phyloP scores from a whole-genome alignment of 805 yeast genomes.

The Starmerella powellii region DNA sequence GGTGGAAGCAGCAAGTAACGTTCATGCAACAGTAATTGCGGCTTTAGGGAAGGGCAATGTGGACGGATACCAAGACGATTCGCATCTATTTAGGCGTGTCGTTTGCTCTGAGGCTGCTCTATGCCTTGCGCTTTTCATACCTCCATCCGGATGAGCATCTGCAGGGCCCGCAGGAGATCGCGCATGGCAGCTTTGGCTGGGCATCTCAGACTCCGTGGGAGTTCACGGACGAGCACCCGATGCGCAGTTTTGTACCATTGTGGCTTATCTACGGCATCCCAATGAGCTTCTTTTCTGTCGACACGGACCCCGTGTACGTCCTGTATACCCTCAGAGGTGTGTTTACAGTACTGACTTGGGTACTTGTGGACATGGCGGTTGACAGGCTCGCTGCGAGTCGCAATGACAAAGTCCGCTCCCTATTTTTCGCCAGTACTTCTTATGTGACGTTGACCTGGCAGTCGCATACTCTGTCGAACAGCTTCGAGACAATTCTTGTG shows the following conservation, averaged over 20 bases:
- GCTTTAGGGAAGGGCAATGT: not conserved
- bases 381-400: conserved; percentile 39
- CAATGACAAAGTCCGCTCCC: conserved; percentile 34
- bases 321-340: conserved; percentile 46
- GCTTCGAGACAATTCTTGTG: conserved; percentile 50
- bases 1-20: too few species aligned
- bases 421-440: conserved; percentile 38
- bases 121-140: conserved; percentile 64
- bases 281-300: conserved; percentile 33
- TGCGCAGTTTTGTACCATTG: conserved; percentile 61
- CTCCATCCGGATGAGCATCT: conserved; percentile 97
- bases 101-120: conserved; percentile 39
- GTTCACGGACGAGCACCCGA: conserved; percentile 43
- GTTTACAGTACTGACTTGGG: conserved; percentile 31
- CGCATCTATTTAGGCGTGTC: conserved; percentile 37
- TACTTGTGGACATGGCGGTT: conserved; percentile 34
- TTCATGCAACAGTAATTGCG: not conserved
- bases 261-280: conserved; percentile 58
- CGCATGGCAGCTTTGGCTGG: conserved; percentile 35
- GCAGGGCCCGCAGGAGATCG: conserved; percentile 72
- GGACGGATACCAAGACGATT: conserved; percentile 30
- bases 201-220: conserved; percentile 68
- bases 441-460: conserved; percentile 72
- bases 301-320: conserved; percentile 37
- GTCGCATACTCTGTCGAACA: conserved; percentile 80